Percentiles rank a stretch among this genome's conserved stretches.
These are phyloP conservation scores for Fusarium nematophilum DNA, from an alignment of 2,329 filamentous ascomycete species.

Conservation along the genomic window DNA sequence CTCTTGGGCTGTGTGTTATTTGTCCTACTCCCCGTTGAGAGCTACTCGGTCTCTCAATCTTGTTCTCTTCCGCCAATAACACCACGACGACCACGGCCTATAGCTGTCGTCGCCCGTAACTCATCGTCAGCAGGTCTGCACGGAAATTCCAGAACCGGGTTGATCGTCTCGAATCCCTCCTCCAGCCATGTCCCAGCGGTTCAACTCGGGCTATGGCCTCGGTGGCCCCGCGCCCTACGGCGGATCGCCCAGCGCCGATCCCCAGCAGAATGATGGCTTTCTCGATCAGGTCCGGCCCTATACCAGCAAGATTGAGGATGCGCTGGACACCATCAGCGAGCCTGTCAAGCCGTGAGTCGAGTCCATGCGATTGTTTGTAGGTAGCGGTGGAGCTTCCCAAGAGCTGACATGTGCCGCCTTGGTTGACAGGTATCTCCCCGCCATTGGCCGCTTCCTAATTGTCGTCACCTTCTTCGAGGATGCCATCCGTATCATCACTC, in stretches of 20 bases:
- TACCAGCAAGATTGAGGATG: constrained; percentile 98
- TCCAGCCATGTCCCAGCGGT: constrained; percentile 59
- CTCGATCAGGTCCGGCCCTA: constrained; percentile 92
- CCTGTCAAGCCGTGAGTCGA: constrained; percentile 86
- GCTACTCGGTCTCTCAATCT: constrained; percentile 4
- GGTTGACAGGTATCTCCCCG: constrained; percentile 81
- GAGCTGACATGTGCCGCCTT: constrained; percentile 33
- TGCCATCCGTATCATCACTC: constrained; percentile 93
- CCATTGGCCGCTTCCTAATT: constrained; percentile 96
- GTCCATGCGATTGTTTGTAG: constrained; percentile 2
- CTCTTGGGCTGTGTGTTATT: no score
- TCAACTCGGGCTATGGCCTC: constrained; percentile 85
- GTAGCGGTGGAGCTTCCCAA: constrained; percentile 1
- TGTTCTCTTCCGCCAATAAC: constrained; percentile 8
- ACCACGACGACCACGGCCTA: constrained; percentile 3
- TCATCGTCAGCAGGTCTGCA: constrained; percentile 45
- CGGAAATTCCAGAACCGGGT: constrained; percentile 28
- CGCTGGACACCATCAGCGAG: constrained; percentile 86
- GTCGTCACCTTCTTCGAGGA: constrained; percentile 99
- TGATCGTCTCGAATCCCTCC: constrained; percentile 12
- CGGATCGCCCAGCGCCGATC: constrained; percentile 58
- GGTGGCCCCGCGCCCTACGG: constrained; percentile 77
- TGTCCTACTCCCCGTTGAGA: no score
- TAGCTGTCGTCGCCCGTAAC: constrained; percentile 21
- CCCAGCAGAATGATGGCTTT: constrained; percentile 70